These are phyloP conservation scores for Talinum fruticosum DNA, from an alignment of 148 eudicot genomes.

Conservation along the genomic window DNA sequence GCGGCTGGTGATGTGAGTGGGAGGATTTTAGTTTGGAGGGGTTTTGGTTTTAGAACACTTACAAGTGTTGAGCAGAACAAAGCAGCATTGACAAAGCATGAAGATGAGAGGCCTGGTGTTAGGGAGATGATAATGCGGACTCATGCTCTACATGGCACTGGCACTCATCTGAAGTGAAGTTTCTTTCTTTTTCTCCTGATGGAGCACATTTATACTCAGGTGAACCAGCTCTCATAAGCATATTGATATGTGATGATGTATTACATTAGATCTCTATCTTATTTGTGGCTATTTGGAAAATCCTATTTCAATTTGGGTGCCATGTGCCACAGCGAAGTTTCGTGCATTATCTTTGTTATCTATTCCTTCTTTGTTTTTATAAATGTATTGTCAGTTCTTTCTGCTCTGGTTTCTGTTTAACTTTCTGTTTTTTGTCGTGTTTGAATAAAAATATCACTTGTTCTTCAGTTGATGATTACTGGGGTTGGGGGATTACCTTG, in stretches of 20 bases:
- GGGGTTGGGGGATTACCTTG: not conserved
- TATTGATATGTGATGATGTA: not conserved
- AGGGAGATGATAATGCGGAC: constrained; percentile 77
- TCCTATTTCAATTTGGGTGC: not conserved
- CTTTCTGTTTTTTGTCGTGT: not conserved
- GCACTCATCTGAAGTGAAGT: constrained; percentile 86
- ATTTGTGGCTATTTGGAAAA: not conserved
- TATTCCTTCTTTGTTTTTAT: not conserved
- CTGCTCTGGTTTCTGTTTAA: not conserved
- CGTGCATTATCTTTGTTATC: not conserved
- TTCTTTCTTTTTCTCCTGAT: constrained; percentile 85
- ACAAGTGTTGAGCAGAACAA: constrained; percentile 21
- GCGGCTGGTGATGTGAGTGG: constrained; percentile 93
- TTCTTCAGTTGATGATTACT: not conserved
- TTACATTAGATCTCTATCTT: not conserved
- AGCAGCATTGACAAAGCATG: constrained; percentile 32
- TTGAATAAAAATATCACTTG: not conserved
- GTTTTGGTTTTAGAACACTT: constrained; percentile 50
- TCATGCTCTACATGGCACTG: constrained; percentile 97
- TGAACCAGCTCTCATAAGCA: constrained; percentile 17
- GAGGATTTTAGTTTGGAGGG: constrained; percentile 92
- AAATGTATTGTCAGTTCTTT: not conserved
- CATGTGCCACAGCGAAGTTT: not conserved
- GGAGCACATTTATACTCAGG: constrained; percentile 96
- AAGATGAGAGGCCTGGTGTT: constrained; percentile 73